phyloP scores from a whole-genome alignment of 805 yeast species.

The Starmera amethionina region DNA sequence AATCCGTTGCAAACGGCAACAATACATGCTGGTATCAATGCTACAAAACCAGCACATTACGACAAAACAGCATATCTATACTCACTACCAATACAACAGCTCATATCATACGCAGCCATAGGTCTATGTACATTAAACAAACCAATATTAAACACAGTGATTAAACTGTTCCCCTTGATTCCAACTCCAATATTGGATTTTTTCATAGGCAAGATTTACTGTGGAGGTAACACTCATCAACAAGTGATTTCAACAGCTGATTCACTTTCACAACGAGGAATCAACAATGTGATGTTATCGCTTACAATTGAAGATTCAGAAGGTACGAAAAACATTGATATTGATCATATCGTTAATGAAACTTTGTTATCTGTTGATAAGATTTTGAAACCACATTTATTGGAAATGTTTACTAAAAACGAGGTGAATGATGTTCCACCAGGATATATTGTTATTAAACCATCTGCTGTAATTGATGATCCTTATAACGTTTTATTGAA shows the following conservation, averaged over 20 bases:
- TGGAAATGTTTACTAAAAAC: slow-evolving; percentile 37
- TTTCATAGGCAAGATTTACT: slow-evolving; percentile 72
- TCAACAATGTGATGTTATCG: slow-evolving; percentile 91
- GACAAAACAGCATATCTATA: slow-evolving; percentile 31
- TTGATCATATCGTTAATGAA: slow-evolving; percentile 47
- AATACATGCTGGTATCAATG: slow-evolving; percentile 10
- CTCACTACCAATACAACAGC: slow-evolving; percentile 41
- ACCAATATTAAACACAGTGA: slow-evolving; percentile 48
- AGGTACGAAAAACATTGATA: slow-evolving; percentile 55
- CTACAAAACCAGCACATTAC: background rate
- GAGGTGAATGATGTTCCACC: slow-evolving; percentile 68
- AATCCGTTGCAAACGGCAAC: slow-evolving; percentile 6
- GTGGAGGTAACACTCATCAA: slow-evolving; percentile 76
- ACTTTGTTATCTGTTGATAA: slow-evolving; percentile 59
- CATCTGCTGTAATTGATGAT: slow-evolving; percentile 76
- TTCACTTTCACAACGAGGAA: slow-evolving; percentile 59
- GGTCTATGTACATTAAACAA: slow-evolving; percentile 63
- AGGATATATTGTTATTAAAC: slow-evolving; percentile 88
- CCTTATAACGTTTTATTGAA: slow-evolving; percentile 67
- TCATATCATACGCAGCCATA: slow-evolving; percentile 56
- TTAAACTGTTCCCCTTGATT: slow-evolving; percentile 59
- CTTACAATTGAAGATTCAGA: slow-evolving; percentile 90
- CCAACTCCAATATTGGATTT: slow-evolving; percentile 65
- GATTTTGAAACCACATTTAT: slow-evolving; percentile 64
- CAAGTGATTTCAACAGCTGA: slow-evolving; percentile 68